phyloP scores from a whole-genome alignment of 805 yeast genomes.

The Kuraishia hungarica region DNA sequence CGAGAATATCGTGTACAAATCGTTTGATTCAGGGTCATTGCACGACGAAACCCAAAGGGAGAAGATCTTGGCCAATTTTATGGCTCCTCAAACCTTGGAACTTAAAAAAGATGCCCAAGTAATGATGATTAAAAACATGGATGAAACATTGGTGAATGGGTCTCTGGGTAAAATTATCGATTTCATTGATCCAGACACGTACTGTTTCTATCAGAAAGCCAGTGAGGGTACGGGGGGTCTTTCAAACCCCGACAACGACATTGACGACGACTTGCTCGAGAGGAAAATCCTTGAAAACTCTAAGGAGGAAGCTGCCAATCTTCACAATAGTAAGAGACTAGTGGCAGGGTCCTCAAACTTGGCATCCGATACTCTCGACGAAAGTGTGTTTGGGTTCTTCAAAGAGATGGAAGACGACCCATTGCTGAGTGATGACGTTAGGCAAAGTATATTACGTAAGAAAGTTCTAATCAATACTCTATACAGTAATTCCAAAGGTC shows the following conservation, averaged over 20 bases:
- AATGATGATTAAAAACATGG: conserved; percentile 82
- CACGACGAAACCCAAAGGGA: conserved; percentile 10
- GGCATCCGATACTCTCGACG: conserved; percentile 25
- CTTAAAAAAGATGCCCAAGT: conserved; percentile 88
- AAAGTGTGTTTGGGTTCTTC: conserved; percentile 41
- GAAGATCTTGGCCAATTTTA: conserved; percentile 41
- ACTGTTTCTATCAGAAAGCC: conserved; percentile 25
- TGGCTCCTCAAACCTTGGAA: conserved; percentile 59
- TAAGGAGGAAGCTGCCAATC: conserved; percentile 9
- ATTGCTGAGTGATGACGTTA: conserved; percentile 3
- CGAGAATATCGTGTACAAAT: conserved; percentile 29
- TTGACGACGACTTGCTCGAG: conserved; percentile 9
- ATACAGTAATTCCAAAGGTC: conserved; percentile 32
- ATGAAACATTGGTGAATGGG: conserved; percentile 79
- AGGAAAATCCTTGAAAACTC: conserved; percentile 6
- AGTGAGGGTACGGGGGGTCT: conserved; percentile 10
- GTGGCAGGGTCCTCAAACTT: conserved; percentile 13
- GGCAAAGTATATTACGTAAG: conserved; percentile 37
- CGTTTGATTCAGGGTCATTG: conserved; percentile 31
- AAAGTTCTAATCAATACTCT: conserved; percentile 32
- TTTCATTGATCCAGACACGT: conserved; percentile 46
- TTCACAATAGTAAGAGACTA: conserved; percentile 12
- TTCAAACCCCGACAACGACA: conserved; percentile 10
- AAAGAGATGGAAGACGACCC: conserved; percentile 9
- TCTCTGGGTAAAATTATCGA: conserved; percentile 71